Evolutionary conservation across 257 asterid species (phyloP).

Genomic region (Plantago ovata): DNA sequence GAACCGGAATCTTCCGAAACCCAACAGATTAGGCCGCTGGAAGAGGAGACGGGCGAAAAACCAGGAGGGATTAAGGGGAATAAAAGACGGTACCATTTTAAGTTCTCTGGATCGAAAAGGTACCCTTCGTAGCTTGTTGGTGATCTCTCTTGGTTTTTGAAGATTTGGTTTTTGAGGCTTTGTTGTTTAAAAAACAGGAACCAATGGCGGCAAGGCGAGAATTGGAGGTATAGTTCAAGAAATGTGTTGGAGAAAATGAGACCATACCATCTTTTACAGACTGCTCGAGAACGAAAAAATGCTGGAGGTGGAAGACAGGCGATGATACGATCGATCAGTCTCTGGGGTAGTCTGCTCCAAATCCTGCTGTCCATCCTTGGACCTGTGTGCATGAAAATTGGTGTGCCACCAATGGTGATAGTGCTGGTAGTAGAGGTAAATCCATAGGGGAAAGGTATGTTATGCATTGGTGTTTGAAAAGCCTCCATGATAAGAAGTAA

Average conservation of each 20-base stretch:
- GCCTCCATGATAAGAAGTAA: conserved; percentile 46
- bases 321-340: conserved; percentile 60
- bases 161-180: conserved; percentile 41
- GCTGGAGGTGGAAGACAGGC: conserved; percentile 87
- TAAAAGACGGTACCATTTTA: conserved; percentile 57
- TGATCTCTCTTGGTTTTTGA: conserved; percentile 17
- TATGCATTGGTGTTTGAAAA: conserved; percentile 36
- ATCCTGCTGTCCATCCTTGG: conserved; percentile 79
- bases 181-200: conserved; percentile 75
- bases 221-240: conserved; percentile 60
- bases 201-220: conserved; percentile 57
- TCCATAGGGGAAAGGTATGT: conserved; percentile 44
- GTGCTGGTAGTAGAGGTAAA: conserved; percentile 24
- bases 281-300: conserved; percentile 71
- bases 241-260: conserved; percentile 64
- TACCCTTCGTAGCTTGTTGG: conserved; percentile 42
- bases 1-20: conserved; percentile 83
- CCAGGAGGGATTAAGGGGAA: conserved; percentile 69
- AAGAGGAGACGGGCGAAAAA: conserved; percentile 61
- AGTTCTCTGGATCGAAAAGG: conserved; percentile 59
- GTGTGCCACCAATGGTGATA: conserved; percentile 9
- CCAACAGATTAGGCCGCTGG: conserved; percentile 77
- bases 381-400: conserved; percentile 8
- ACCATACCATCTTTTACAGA: conserved; percentile 80
- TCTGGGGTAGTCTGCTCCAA: conserved; percentile 81